These are phyloP conservation scores for Coemansia sp. DNA, from an alignment of 192 early-diverging fungal genomes.

Conservation along the genomic window DNA sequence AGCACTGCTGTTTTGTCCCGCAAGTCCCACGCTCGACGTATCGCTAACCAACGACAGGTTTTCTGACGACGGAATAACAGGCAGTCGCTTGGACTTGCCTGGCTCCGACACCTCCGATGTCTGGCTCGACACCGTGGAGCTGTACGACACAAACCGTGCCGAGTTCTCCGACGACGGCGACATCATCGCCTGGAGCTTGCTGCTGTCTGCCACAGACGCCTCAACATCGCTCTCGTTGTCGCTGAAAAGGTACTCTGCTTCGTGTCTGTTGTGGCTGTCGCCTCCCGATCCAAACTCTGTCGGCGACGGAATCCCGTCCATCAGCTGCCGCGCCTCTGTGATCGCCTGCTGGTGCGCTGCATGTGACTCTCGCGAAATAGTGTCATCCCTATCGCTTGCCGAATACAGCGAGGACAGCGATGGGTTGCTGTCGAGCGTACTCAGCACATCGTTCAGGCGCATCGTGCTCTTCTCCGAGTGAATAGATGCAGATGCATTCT, in stretches of 20 bases:
- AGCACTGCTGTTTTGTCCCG: slow-evolving; percentile 22
- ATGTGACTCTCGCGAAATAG: slow-evolving; percentile 15
- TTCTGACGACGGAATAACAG: slow-evolving; percentile 20
- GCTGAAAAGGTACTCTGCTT: slow-evolving; percentile 52
- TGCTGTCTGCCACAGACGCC: slow-evolving; percentile 1
- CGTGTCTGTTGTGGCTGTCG: slow-evolving; percentile 13
- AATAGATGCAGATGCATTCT: slow-evolving; percentile 11
- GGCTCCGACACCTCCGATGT: slow-evolving; percentile 21
- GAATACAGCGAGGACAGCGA: slow-evolving; percentile 50
- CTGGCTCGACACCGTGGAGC: slow-evolving; percentile 41
- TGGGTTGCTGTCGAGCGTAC: slow-evolving; percentile 14
- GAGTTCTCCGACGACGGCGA: slow-evolving; percentile 44
- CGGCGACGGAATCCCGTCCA: slow-evolving; percentile 51
- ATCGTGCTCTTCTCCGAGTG: slow-evolving; percentile 25
- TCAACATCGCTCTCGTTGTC: slow-evolving; percentile 23
- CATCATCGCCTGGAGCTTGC: slow-evolving; percentile 43
- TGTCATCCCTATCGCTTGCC: slow-evolving; percentile 25
- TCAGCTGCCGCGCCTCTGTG: slow-evolving; percentile 45
- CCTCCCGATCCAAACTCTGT: slow-evolving; percentile 18
- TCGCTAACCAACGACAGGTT: slow-evolving; percentile 37
- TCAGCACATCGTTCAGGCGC: slow-evolving; percentile 17
- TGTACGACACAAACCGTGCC: slow-evolving; percentile 32
- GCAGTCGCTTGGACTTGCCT: slow-evolving; percentile 23
- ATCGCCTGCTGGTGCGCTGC: slow-evolving; percentile 40
- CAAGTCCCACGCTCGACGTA: slow-evolving; percentile 32